Evolutionary conservation across 2,329 filamentous ascomycete species (phyloP), one percentile per base, ranked within the genome.

Genomic region (Harringtonia aguacate): DNA sequence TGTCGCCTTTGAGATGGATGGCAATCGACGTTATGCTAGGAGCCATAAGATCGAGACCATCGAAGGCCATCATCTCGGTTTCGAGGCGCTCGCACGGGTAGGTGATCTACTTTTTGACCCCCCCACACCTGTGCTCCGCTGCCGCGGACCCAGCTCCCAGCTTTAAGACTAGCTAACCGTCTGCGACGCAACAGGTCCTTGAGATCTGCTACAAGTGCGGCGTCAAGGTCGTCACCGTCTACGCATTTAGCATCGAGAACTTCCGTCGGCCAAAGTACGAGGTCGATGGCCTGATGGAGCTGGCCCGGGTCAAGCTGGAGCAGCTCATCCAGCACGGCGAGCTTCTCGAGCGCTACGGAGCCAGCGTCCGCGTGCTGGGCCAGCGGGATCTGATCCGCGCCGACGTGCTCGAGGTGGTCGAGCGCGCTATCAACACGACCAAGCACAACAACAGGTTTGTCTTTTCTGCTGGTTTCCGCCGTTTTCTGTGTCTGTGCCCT

Each of bases 1-100:
- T 77, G 79, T 98, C 48, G 92, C 92, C n/a, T 98, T 98, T 59
- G 90, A 95, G 55, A 98, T 98, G 92, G 92, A 98, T 61, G 92
- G 92, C 45, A 98, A 98, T 65, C 73, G 92, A 56, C 83, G 92
- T 37, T 98, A 94, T 67, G 92, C 92, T 14, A 77, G 86, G 49
- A 84, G 75, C 50, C 87, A 92, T 66, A 81, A 90, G 51, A 95
- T 98, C 60, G 92, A 98, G 68, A 95, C 89, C 0, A 81, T 97
- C 29, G 90, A 98, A 64, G 92, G 92, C 21, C 92, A 98, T 61
- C 89, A 95, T 60, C 69, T 94, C 54, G 92, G 92, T 3, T 98
- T 97, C 56, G 92, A 98, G 66, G 89, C 92, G 27, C 70, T 98
- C 48, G 92, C 90, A 40, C 80, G 83, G 59, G 87, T 90, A 68